Percentiles rank a stretch among this genome's conserved stretches.
These are phyloP conservation scores for Acacia melanoxylon DNA, from an alignment of 306 rosid species.

Conservation along the genomic window DNA sequence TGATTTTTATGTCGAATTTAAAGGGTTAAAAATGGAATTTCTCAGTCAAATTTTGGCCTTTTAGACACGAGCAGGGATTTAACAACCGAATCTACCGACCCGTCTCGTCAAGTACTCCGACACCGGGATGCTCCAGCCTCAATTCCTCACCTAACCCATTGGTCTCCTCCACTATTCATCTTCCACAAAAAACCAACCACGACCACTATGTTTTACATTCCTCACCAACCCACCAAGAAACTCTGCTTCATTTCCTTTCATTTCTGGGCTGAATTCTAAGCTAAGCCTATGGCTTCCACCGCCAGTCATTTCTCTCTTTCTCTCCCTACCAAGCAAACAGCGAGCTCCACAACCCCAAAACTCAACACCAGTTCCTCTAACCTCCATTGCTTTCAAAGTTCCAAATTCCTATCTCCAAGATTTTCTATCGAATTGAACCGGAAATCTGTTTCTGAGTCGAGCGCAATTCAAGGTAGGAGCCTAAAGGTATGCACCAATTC, in stretches of 20 bases:
- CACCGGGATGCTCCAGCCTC: background rate
- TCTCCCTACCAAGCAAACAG: slow-evolving; percentile 42
- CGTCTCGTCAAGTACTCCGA: background rate
- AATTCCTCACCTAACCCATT: background rate
- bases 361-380: slow-evolving; percentile 17
- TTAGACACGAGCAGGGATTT: background rate
- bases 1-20: too few species aligned
- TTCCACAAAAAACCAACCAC: background rate
- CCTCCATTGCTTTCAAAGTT: slow-evolving; percentile 31
- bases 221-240: slow-evolving; percentile 9
- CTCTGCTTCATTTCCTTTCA: background rate
- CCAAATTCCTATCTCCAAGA: slow-evolving; percentile 35
- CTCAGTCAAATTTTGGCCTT: too few species aligned
- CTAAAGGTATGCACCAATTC: slow-evolving; percentile 53
- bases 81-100: background rate
- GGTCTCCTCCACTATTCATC: too few species aligned
- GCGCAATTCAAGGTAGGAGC: slow-evolving; percentile 6
- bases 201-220: background rate
- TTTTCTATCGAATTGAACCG: slow-evolving; percentile 32
- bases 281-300: slow-evolving; percentile 53
- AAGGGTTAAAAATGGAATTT: too few species aligned
- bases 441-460: slow-evolving; percentile 24
- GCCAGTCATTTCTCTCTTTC: slow-evolving; percentile 41
- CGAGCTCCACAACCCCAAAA: slow-evolving; percentile 27
- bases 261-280: slow-evolving; percentile 5